Evolutionary conservation across 345 rosid genomes (phyloP).

Genomic region (Acer negundo): DNA sequence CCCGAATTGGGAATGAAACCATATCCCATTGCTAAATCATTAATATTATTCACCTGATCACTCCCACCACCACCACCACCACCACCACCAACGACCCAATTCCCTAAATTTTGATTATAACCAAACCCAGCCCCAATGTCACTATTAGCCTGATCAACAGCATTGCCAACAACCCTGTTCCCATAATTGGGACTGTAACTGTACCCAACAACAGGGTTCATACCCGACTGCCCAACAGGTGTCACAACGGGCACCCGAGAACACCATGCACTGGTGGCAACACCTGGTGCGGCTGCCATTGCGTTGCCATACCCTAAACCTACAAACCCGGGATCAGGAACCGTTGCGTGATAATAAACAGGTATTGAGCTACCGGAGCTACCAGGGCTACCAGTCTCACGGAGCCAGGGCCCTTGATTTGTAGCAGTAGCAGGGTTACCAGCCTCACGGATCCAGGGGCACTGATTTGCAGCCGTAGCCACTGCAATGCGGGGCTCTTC

Average conservation of each 20-base stretch:
- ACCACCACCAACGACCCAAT: conserved; percentile 30
- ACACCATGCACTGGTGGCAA: conserved; percentile 34
- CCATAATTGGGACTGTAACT: conserved; percentile 37
- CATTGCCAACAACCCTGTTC: conserved; percentile 47
- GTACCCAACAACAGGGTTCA: conserved; percentile 39
- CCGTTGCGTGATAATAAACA: conserved; percentile 44
- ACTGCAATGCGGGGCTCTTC: conserved; percentile 57
- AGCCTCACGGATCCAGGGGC: conserved; percentile 25
- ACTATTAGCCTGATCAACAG: conserved; percentile 42
- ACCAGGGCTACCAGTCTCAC: conserved; percentile 36
- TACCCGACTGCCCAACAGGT: conserved; percentile 41
- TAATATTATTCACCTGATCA: conserved; percentile 20
- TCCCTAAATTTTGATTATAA: conserved; percentile 34
- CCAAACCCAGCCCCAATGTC: conserved; percentile 36
- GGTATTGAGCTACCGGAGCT: conserved; percentile 38
- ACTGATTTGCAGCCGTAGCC: conserved; percentile 20
- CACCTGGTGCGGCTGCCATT: conserved; percentile 26
- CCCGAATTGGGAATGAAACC: conserved; percentile 24
- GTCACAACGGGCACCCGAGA: conserved; percentile 30
- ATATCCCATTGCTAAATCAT: conserved; percentile 25
- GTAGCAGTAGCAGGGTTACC: conserved; percentile 30
- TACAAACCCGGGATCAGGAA: conserved; percentile 45
- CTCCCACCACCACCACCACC: conserved; percentile 26
- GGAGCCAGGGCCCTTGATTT: conserved; percentile 22
- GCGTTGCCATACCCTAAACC: conserved; percentile 49